Percentiles rank a stretch among this genome's conserved stretches.
Evolutionary conservation across 2,329 filamentous ascomycete genomes (phyloP).

Genomic region (Stagonosporopsis rhizophila): DNA sequence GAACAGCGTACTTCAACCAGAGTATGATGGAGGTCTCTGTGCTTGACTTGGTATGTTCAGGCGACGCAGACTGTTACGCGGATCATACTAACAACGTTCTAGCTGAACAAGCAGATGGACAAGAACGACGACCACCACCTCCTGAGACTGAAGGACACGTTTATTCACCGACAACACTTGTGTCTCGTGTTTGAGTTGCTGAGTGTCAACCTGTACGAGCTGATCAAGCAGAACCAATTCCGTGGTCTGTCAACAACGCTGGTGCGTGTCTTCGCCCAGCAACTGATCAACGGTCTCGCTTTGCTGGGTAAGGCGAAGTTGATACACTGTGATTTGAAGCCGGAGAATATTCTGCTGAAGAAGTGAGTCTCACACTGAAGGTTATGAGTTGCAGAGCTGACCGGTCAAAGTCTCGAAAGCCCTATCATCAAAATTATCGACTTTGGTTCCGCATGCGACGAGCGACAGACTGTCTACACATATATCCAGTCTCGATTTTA

Average conservation of each 20-base stretch:
- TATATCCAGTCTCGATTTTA: constrained; percentile 99
- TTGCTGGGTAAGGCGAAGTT: constrained; percentile 94
- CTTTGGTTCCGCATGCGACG: constrained; percentile 97
- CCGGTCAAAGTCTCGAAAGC: constrained; percentile 74
- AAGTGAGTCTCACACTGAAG: constrained; percentile 63
- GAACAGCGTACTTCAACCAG: constrained; percentile 98
- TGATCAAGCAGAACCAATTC: constrained; percentile 99
- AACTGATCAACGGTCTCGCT: constrained; percentile 89
- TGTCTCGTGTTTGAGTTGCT: constrained; percentile 96
- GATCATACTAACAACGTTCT: constrained; percentile 17
- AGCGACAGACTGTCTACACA: constrained; percentile 97
- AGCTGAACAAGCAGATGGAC: constrained; percentile 98
- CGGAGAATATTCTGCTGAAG: constrained; percentile 96
- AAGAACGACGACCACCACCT: constrained; percentile 99
- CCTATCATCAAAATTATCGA: constrained; percentile 99
- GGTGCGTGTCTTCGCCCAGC: constrained; percentile 96
- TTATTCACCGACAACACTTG: constrained; percentile 96
- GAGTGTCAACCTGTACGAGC: constrained; percentile 96
- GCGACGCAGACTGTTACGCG: constrained; percentile 31
- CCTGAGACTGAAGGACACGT: constrained; percentile 92
- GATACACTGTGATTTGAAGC: constrained; percentile 98
- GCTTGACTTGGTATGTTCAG: constrained; percentile 76
- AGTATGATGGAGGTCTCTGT: constrained; percentile 99
- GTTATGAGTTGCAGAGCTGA: constrained; percentile 14
- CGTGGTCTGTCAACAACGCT: constrained; percentile 94